Evolutionary conservation across 495 filamentous ascomycete species (phyloP).

Genomic region (Penicillium diatomitis): DNA sequence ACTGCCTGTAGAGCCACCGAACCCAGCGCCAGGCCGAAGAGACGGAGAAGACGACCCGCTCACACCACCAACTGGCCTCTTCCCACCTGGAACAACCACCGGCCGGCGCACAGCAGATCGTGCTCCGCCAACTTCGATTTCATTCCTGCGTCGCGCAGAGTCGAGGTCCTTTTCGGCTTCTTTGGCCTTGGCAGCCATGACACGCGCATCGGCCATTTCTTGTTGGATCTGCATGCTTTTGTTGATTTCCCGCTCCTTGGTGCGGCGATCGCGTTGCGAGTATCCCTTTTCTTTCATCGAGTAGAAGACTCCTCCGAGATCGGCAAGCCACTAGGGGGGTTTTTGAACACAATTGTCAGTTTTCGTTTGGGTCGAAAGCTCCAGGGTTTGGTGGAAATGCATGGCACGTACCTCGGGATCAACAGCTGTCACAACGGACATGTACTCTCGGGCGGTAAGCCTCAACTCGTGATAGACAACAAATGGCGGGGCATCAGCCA

Average conservation of each 20-base stretch:
- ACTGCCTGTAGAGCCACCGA: slow-evolving; percentile 25
- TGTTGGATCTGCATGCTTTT: slow-evolving; percentile 87
- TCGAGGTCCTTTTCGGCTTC: slow-evolving; percentile 29
- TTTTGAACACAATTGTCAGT: no score
- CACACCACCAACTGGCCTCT: slow-evolving; percentile 32
- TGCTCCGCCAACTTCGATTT: slow-evolving; percentile 28
- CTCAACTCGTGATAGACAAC: slow-evolving; percentile 98
- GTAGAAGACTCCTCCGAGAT: slow-evolving; percentile 98
- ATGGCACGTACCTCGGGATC: slow-evolving; percentile 64
- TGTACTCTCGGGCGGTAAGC: slow-evolving; percentile 94
- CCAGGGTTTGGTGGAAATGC: no score
- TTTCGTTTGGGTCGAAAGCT: no score
- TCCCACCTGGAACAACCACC: slow-evolving; percentile 20
- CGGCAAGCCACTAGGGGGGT: slow-evolving; percentile 69
- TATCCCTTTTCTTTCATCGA: slow-evolving; percentile 97
- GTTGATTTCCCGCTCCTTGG: slow-evolving; percentile 92
- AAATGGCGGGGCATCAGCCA: slow-evolving; percentile 91
- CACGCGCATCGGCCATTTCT: slow-evolving; percentile 65
- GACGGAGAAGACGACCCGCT: slow-evolving; percentile 29
- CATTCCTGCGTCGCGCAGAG: slow-evolving; percentile 23
- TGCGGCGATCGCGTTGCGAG: slow-evolving; percentile 75
- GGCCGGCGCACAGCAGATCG: slow-evolving; percentile 30
- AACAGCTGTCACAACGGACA: slow-evolving; percentile 93
- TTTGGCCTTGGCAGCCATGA: slow-evolving; percentile 46
- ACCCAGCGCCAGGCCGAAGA: slow-evolving; percentile 43